Conservation (phyloP, 768 basidiomycete species). For the Amanita pallidorosea region DNA sequence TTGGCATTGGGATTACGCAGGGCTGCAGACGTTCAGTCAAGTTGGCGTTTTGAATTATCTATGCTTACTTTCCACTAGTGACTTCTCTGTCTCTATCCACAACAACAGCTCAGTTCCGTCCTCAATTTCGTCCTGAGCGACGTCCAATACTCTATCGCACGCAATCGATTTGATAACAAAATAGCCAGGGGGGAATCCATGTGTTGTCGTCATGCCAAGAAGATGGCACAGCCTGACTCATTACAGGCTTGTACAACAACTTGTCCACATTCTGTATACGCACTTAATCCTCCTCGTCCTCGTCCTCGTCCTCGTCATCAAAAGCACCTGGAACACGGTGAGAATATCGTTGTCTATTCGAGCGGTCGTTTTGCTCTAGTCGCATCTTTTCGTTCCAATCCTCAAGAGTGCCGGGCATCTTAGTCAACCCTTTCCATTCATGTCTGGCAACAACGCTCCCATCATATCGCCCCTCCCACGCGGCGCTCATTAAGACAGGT, state of each 20-base stretch:
- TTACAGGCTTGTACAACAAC: background rate
- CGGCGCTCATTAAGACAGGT: slow-evolving; percentile 87
- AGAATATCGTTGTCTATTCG: background rate
- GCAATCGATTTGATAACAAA: slow-evolving; percentile 51
- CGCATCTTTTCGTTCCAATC: slow-evolving; percentile 39
- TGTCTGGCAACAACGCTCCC: slow-evolving; percentile 83
- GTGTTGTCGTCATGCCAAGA: slow-evolving; percentile 11
- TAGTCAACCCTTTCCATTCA: slow-evolving; percentile 90
- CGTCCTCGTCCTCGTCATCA: background rate
- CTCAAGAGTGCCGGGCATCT: slow-evolving; percentile 54
- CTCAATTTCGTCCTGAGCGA: slow-evolving; percentile 36
- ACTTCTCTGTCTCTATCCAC: slow-evolving; percentile 65
- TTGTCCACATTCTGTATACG: background rate
- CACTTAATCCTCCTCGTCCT: background rate
- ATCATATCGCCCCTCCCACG: slow-evolving; percentile 61
- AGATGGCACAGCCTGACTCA: background rate
- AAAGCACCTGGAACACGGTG: slow-evolving; percentile 3
- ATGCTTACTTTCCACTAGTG: slow-evolving; percentile 63
- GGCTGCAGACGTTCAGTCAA: slow-evolving; percentile 24
- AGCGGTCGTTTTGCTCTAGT: background rate
- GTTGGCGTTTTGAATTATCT: background rate
- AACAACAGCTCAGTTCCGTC: slow-evolving; percentile 57
- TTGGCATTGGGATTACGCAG: slow-evolving; percentile 58
- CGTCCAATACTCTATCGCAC: slow-evolving; percentile 45
- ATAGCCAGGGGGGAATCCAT: slow-evolving; percentile 46